phyloP scores from a whole-genome alignment of 2,329 filamentous ascomycete species.

The Juglanconis juglandina region DNA sequence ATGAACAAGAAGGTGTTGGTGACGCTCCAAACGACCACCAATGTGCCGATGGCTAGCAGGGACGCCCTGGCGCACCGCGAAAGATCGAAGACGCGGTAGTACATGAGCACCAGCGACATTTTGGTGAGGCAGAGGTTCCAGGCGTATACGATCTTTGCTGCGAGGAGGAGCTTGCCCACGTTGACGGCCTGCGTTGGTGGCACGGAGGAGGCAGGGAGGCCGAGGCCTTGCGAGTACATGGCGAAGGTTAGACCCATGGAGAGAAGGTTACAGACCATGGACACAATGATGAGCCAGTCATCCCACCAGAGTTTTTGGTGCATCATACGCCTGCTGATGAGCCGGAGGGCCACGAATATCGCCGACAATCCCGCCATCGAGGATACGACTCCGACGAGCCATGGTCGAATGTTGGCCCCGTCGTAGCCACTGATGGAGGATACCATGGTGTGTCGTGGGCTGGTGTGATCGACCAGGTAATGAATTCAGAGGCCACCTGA shows the following conservation, averaged over 20 bases:
- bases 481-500: too few relatives aligned
- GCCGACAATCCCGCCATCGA: slow-evolving; percentile 40
- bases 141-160: slow-evolving; percentile 45
- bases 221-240: slow-evolving; percentile 46
- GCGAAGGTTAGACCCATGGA: slow-evolving; percentile 45
- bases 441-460: neutral
- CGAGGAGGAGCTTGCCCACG: slow-evolving; percentile 45
- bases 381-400: slow-evolving; percentile 37
- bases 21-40: slow-evolving; percentile 46
- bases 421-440: slow-evolving; percentile 26
- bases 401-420: slow-evolving; percentile 38
- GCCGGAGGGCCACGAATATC: slow-evolving; percentile 35
- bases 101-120: slow-evolving; percentile 48
- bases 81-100: slow-evolving; percentile 48
- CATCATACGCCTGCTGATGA: slow-evolving; percentile 40
- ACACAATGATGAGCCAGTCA: slow-evolving; percentile 47
- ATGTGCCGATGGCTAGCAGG: slow-evolving; percentile 34
- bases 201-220: slow-evolving; percentile 41
- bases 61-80: slow-evolving; percentile 40
- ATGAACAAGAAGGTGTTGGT: slow-evolving; percentile 46
- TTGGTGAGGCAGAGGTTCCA: slow-evolving; percentile 50
- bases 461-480: neutral
- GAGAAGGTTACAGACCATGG: slow-evolving; percentile 44
- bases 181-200: slow-evolving; percentile 34
- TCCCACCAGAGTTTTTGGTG: slow-evolving; percentile 47